Evolutionary conservation across 2,329 filamentous ascomycete genomes (phyloP).

Genomic region (Pseudonectria buxi): DNA sequence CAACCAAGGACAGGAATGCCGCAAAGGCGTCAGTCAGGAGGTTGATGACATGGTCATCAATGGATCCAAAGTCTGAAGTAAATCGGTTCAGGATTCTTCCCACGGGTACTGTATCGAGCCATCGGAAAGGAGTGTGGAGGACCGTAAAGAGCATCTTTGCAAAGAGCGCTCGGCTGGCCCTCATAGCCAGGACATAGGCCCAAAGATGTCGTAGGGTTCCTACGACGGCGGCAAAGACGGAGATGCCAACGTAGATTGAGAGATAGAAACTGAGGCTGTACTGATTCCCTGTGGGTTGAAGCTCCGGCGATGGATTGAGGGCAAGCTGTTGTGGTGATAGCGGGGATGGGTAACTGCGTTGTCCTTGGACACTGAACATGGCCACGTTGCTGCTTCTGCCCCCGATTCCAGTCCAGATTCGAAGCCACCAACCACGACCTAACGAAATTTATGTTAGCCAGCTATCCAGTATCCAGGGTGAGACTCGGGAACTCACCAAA

Average conservation of each 20-base stretch:
- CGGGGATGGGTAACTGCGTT: constrained; percentile 36
- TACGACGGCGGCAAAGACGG: constrained; percentile 52
- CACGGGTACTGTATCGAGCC: constrained; percentile 73
- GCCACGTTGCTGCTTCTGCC: constrained; percentile 4
- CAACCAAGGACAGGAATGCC: constrained; percentile 55
- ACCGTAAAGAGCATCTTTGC: constrained; percentile 59
- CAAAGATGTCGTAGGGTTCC: constrained; percentile 58
- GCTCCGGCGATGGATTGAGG: constrained; percentile 31
- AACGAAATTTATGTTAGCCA: constrained; percentile 2
- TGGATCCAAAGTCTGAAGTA: constrained; percentile 67
- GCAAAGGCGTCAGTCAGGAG: constrained; percentile 55
- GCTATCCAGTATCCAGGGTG: background rate
- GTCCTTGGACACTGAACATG: constrained; percentile 21
- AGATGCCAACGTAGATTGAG: constrained; percentile 62
- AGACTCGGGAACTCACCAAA: constrained; percentile 36
- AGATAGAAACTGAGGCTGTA: constrained; percentile 56
- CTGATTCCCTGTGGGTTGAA: constrained; percentile 22
- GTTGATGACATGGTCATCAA: constrained; percentile 61
- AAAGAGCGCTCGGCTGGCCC: constrained; percentile 63
- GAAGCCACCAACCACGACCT: constrained; percentile 57
- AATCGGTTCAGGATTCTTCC: constrained; percentile 73
- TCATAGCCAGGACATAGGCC: constrained; percentile 58
- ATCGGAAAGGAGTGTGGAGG: constrained; percentile 66
- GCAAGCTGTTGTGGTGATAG: constrained; percentile 41
- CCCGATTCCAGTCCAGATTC: constrained; percentile 49